These are phyloP conservation scores for Colletotrichum musae DNA, from an alignment of 2,329 filamentous ascomycete species.

Conservation along the genomic window DNA sequence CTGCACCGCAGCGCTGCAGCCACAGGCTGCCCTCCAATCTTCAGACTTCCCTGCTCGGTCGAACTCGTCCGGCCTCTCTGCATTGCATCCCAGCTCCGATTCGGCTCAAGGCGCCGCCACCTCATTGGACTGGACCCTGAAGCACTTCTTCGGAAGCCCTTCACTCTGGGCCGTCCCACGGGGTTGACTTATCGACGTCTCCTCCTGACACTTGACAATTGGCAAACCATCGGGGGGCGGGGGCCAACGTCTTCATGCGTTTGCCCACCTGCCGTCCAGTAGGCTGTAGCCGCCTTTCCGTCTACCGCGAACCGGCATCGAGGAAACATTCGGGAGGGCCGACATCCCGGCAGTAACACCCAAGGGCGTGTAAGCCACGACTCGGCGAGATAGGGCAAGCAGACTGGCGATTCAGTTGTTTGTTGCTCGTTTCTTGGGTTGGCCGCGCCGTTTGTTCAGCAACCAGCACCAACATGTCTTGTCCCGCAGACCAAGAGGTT, in stretches of 20 bases:
- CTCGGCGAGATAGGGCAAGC: slow-evolving; percentile 7
- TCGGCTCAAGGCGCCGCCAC: slow-evolving; percentile 9
- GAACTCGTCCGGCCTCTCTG: slow-evolving; percentile 31
- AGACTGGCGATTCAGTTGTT: slow-evolving; percentile 22
- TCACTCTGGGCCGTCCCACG: slow-evolving; percentile 19
- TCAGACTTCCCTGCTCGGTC: slow-evolving; percentile 13
- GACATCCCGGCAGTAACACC: slow-evolving; percentile 14
- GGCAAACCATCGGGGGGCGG: slow-evolving; percentile 24
- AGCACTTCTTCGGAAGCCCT: neutral
- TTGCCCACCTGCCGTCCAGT: slow-evolving; percentile 17
- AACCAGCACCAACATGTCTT: neutral
- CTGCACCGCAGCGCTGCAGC: slow-evolving; percentile 4
- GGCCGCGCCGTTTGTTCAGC: neutral
- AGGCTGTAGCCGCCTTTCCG: slow-evolving; percentile 1
- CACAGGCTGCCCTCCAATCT: slow-evolving; percentile 2
- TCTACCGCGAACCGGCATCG: slow-evolving; percentile 5
- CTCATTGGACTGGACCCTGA: slow-evolving; percentile 17
- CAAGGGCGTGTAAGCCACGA: slow-evolving; percentile 28
- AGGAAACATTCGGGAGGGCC: slow-evolving; percentile 34
- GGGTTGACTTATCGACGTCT: slow-evolving; percentile 17
- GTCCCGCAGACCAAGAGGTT: slow-evolving; percentile 1
- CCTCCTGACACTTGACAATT: slow-evolving; percentile 30
- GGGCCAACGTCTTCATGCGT: slow-evolving; percentile 21
- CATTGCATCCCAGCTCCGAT: slow-evolving; percentile 29
- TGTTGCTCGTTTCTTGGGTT: slow-evolving; percentile 12